phyloP scores from a whole-genome alignment of 1,284 basidiomycete species.

The Leccinum subspadiceum region DNA sequence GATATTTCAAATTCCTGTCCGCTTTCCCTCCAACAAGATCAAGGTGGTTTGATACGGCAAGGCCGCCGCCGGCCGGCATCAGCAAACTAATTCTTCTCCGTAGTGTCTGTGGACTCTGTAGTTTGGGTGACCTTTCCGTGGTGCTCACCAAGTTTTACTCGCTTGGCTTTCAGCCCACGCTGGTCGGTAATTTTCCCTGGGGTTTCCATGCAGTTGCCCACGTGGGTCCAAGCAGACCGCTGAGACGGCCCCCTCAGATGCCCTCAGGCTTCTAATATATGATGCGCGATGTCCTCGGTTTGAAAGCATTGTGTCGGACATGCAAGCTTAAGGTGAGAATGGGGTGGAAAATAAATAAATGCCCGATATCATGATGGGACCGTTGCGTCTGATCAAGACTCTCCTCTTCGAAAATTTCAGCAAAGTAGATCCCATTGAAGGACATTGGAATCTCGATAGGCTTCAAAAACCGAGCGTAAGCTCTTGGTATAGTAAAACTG shows the following conservation, averaged over 20 bases:
- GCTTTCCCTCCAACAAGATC: background rate
- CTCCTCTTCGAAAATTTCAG: background rate
- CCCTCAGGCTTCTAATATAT: background rate
- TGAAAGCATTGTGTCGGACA: background rate
- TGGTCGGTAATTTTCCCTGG: background rate
- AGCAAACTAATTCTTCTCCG: no score
- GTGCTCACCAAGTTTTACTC: no score
- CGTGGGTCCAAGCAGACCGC: background rate
- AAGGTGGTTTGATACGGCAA: no score
- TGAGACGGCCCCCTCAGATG: background rate
- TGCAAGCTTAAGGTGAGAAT: background rate
- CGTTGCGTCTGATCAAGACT: background rate
- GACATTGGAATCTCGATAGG: background rate
- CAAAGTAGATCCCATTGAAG: background rate
- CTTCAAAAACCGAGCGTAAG: background rate
- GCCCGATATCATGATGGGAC: background rate
- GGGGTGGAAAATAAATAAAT: background rate
- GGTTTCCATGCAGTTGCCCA: background rate
- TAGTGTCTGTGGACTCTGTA: no score
- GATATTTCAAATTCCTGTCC: conserved; percentile 21
- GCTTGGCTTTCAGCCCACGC: background rate
- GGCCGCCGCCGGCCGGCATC: no score
- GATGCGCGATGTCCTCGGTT: background rate
- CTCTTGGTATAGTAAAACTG: background rate
- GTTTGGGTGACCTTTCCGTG: no score